These are phyloP conservation scores for Aspergillus nomiae DNA, from an alignment of 2,329 filamentous ascomycete genomes.

Conservation along the genomic window DNA sequence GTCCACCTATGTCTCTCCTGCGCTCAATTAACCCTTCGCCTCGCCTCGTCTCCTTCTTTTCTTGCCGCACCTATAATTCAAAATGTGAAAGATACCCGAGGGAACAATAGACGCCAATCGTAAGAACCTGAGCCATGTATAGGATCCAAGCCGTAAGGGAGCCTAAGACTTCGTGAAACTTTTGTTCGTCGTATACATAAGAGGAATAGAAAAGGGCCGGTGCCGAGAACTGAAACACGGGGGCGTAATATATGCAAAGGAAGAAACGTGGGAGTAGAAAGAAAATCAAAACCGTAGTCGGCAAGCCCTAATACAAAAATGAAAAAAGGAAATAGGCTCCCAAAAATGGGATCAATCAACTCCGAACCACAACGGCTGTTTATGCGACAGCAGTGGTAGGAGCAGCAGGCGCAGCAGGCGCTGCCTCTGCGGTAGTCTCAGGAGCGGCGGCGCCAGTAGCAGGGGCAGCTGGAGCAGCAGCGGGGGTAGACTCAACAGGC, in stretches of 20 bases:
- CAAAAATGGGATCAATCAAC: constrained; percentile 20
- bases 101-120: constrained; percentile 46
- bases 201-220: constrained; percentile 29
- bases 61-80: constrained; percentile 36
- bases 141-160: constrained; percentile 36
- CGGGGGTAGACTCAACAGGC: constrained; percentile 36
- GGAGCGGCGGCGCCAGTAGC: constrained; percentile 39
- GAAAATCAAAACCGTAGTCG: constrained; percentile 25
- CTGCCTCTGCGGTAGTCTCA: constrained; percentile 39
- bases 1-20: constrained; percentile 30
- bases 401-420: constrained; percentile 38
- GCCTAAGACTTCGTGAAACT: constrained; percentile 42
- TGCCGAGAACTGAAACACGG: constrained; percentile 30
- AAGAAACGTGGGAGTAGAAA: constrained; percentile 31
- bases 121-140: constrained; percentile 39
- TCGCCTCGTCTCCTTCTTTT: constrained; percentile 36
- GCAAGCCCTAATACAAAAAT: constrained; percentile 34
- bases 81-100: constrained; percentile 38
- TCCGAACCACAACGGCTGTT: constrained; percentile 11
- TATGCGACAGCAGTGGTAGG: constrained; percentile 50
- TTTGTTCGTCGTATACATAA: constrained; percentile 49
- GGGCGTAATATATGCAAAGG: constrained; percentile 43
- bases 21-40: constrained; percentile 33
- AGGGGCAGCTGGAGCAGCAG: constrained; percentile 24
- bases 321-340: constrained; percentile 24